Base-by-base conservation (phyloP, 202 grass and related monocot genomes). In the Musa balbisiana region DNA sequence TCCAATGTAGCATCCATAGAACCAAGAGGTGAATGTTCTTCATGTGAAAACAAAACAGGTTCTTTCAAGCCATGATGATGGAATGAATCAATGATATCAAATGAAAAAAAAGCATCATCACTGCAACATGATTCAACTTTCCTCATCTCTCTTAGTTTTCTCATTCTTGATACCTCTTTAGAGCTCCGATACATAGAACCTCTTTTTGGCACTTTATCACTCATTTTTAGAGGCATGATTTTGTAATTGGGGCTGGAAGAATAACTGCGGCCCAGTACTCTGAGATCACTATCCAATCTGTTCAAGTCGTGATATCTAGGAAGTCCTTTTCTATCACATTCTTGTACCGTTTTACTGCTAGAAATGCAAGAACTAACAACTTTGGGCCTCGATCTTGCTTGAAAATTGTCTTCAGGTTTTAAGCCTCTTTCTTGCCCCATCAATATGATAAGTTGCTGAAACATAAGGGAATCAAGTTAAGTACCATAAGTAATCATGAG, bases 151-250 rank as follows among this genome's bases (percentile, higher is more conserved):
- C 78, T 74, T 21, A 80, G 63, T 78, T 87, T 88, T 60, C 85
- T 86, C 67, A 92, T 87, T 84, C 83, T 87, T 73, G 66, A 82
- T 59, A 96, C 85, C 22, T 92, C 92, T 53, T 81, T 74, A 14
- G 92, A 96, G 78, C 87, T 90, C 73, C 92, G 87, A 55, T 96
- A 96, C 80, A 96, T 85, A 50, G 92, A 96, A n/a, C 87, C 89
- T 0, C 89, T 87, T 72, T 86, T 92, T 25, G 83, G 84, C 65
- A 86, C 79, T 66, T 63, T 76, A 13, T 87, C 82, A 4, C 59
- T 79, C 8, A 72, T 69, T 29, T 87, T 89, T 51, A 85, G 90
- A 83, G 89, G 89, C 83, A 96, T 81, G 84, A 89, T 96, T 82
- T 82, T 92, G 71, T 85, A 96, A 33, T 88, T 83, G 51, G 92